Base-by-base conservation (phyloP, 1,139 yeast genomes). In the Nakaseomyces uthaithaninus region DNA sequence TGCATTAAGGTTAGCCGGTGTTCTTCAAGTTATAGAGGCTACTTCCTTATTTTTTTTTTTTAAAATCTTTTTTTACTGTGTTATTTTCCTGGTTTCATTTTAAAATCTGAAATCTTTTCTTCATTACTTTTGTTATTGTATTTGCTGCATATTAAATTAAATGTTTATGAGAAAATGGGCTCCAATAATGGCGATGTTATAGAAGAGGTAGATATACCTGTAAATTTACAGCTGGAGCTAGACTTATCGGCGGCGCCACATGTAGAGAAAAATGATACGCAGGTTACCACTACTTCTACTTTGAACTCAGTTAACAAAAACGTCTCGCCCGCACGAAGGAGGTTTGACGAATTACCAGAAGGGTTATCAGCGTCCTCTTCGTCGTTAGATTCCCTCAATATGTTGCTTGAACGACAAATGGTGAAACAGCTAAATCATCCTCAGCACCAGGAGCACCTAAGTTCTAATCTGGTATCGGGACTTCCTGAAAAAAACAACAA, bases 401-500 rank as follows among this genome's bases (percentile, higher is more conserved):
- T 66, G 36, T 45, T 66, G 31, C 47, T 66, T 28, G 70, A 66
- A 42, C 59, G 61, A 33, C 69, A 65, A 42, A 55, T 63, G 33
- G 51, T 58, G 36, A 55, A 60, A 40, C 67, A 64, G 50, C 54
- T 66, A 45, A 65, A 62, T 39, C 66, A 66, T 44, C 70, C 70
- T 17, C 48, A 53, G 33, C 70, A 66, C 45, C 66, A 63, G 49
- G 53, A 54, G 15, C 60, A 59, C 37, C n/a, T 24, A 6, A 20
- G 28, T 11, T 34, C 37, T 23, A 20, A 20, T 14, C 51, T 64
- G 11, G 46, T 41, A 42, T 51, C 55, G 18, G 54, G 51, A 12
- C 14, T 27, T n/a, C 15, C 7, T 6, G 6, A 12, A 4, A 15
- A 14, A 14, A n/a, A 10, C 15, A 19, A 15, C 14, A 39, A 36